Evolutionary conservation across 192 early-diverging fungal species (phyloP).

Genomic region (Cetraspora pellucida): DNA sequence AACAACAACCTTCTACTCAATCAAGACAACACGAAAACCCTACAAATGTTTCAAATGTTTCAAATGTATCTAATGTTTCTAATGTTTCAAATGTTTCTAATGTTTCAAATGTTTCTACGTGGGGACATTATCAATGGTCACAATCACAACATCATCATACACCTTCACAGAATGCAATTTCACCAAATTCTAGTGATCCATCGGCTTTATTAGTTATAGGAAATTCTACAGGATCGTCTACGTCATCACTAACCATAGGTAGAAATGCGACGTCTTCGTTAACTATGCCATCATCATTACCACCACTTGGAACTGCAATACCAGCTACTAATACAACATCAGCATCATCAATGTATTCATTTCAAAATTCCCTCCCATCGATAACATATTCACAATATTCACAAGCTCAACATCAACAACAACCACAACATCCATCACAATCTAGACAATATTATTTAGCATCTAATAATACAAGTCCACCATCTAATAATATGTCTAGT

Average conservation of each 20-base stretch:
- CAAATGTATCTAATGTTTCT: background rate
- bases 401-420: slow-evolving; percentile 1
- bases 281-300: background rate
- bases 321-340: background rate
- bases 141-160: background rate
- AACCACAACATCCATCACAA: background rate
- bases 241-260: background rate
- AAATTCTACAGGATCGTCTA: background rate
- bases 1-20: slow-evolving; percentile 11
- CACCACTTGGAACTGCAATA: background rate
- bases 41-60: background rate
- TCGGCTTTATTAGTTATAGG: background rate
- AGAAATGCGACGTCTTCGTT: no score
- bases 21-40: background rate
- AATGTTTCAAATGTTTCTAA: background rate
- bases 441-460: slow-evolving; percentile 12
- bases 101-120: background rate
- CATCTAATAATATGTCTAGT: background rate
- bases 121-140: slow-evolving; percentile 4
- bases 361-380: background rate
- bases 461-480: slow-evolving; percentile 10
- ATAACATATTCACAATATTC: background rate
- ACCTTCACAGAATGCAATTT: background rate
- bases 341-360: background rate
- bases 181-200: background rate